A percentile compares a stretch with the other conserved stretches of the same genome.
Evolutionary conservation across 768 basidiomycete genomes (phyloP).

Genomic region (Mycena galericulata): DNA sequence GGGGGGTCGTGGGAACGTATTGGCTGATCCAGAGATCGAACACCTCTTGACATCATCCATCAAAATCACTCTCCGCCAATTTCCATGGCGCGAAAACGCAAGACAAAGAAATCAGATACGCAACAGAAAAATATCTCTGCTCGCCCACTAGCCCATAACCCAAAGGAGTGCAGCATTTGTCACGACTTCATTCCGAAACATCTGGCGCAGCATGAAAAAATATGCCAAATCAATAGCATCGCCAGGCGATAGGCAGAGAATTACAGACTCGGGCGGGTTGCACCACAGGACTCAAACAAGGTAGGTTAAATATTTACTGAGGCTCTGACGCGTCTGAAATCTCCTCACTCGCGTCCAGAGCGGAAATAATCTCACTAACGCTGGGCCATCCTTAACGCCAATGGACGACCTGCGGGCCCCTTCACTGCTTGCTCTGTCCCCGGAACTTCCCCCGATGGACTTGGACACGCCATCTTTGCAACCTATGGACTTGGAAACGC

Average conservation of each 20-base stretch:
- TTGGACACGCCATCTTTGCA: background rate
- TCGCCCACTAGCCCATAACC: background rate
- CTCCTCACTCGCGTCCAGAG: background rate
- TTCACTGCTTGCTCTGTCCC: background rate
- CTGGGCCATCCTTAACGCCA: background rate
- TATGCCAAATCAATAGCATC: conserved; percentile 8
- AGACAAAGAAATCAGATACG: background rate
- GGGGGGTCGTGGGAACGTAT: too few species aligned
- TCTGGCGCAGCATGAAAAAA: conserved; percentile 15
- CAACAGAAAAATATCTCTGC: background rate
- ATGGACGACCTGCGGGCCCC: conserved; percentile 4
- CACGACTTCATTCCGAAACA: conserved; percentile 6
- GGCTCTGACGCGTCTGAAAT: background rate
- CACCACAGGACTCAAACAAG: background rate
- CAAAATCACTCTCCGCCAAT: background rate
- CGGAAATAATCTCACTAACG: background rate
- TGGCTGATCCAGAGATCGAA: too few species aligned
- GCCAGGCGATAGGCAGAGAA: background rate
- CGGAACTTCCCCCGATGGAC: conserved; percentile 1
- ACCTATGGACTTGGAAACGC: conserved; percentile 10
- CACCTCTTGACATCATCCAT: conserved; percentile 12
- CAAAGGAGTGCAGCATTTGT: conserved; percentile 14
- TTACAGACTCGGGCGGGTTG: background rate
- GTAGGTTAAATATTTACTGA: background rate
- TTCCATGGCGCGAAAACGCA: conserved; percentile 14